Evolutionary conservation across 176 grass and related monocot genomes (phyloP).

Genomic region (Melocanna baccifera): DNA sequence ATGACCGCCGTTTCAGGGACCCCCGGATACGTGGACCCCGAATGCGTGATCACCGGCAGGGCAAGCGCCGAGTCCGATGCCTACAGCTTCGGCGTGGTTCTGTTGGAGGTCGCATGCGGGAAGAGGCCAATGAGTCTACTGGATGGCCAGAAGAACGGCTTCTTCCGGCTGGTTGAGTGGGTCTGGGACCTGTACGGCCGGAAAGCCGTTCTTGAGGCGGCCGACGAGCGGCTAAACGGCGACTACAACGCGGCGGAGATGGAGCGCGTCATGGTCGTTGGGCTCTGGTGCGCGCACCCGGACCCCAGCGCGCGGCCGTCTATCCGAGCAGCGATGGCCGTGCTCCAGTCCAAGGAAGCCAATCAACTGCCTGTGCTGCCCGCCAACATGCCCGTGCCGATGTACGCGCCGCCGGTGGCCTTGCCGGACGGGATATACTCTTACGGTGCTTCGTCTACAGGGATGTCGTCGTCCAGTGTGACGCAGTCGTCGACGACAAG

Average conservation of each 20-base stretch:
- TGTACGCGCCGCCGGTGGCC: background rate
- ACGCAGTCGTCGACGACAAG: background rate
- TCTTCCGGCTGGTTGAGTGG: constrained; percentile 31
- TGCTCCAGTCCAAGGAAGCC: constrained; percentile 28
- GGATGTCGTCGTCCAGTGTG: background rate
- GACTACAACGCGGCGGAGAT: constrained; percentile 21
- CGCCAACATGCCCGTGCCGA: constrained; percentile 46
- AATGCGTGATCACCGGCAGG: background rate
- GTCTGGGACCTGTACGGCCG: constrained; percentile 41
- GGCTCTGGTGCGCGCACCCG: constrained; percentile 43
- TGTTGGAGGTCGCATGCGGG: constrained; percentile 45
- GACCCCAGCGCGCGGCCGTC: constrained; percentile 25
- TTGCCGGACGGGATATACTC: background rate
- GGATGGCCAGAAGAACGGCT: background rate
- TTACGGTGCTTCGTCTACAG: background rate
- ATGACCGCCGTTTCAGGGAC: constrained; percentile 25
- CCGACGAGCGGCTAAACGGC: constrained; percentile 25
- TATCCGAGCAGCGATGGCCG: constrained; percentile 29
- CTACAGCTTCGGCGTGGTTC: constrained; percentile 37
- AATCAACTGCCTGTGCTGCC: constrained; percentile 29
- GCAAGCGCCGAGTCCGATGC: constrained; percentile 31
- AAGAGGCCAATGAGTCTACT: constrained; percentile 4
- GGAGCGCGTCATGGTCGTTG: constrained; percentile 36
- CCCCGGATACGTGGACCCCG: constrained; percentile 33
- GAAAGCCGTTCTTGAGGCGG: constrained; percentile 16